Evolutionary conservation across 1,284 basidiomycete genomes (phyloP).

Genomic region (Coniferiporia sulphurascens): DNA sequence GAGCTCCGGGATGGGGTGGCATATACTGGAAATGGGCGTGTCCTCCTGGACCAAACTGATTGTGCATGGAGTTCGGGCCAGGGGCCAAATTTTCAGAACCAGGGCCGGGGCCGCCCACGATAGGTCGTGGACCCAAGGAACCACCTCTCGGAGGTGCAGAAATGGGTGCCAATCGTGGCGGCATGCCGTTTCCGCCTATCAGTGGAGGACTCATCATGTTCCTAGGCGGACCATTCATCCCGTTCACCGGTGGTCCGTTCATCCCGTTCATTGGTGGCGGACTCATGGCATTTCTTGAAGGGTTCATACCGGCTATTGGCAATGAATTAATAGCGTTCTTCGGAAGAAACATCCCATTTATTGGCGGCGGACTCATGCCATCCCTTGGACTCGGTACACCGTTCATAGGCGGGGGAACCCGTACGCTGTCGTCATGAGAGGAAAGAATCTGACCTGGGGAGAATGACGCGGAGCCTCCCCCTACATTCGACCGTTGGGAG

Average conservation of each 20-base stretch:
- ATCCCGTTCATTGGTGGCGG: conserved; percentile 13
- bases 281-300: not conserved
- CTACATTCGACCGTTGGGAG: not conserved
- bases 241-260: conserved; percentile 5
- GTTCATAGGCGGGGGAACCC: conserved; percentile 22
- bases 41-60: not conserved
- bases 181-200: conserved; percentile 4
- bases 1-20: conserved; percentile 18
- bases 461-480: conserved; percentile 10
- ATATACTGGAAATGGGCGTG: conserved; percentile 15
- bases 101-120: conserved; percentile 3
- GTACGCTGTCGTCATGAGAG: conserved; percentile 39
- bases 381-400: not conserved
- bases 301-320: no score
- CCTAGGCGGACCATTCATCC: conserved; percentile 5
- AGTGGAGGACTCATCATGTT: conserved; percentile 12
- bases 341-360: not conserved
- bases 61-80: conserved; percentile 12
- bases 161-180: not conserved
- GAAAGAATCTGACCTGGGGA: conserved; percentile 36
- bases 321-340: not conserved
- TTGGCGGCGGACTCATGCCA: not conserved
- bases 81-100: conserved; percentile 8
- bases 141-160: not conserved
- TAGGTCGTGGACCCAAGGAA: conserved; percentile 10